Evolutionary conservation across 2,329 filamentous ascomycete species (phyloP).

Genomic region (Leptographium wingfieldii): DNA sequence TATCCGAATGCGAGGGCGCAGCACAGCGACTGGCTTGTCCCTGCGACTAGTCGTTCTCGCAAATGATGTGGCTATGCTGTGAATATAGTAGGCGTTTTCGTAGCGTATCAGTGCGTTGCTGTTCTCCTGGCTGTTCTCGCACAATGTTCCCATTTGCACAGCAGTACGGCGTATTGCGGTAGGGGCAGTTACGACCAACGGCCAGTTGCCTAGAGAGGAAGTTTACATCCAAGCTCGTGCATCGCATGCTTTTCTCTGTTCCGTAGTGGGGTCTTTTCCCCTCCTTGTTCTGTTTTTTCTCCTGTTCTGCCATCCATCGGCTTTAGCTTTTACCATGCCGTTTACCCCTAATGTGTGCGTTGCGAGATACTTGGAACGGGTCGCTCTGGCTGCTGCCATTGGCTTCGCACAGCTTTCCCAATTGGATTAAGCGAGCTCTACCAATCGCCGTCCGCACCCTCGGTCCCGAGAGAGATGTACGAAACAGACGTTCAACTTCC

Average conservation of each 20-base stretch:
- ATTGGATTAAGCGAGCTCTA: conserved; percentile 7
- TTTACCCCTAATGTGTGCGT: background rate
- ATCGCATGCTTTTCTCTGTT: background rate
- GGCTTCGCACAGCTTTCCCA: conserved; percentile 14
- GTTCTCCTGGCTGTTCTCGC: background rate
- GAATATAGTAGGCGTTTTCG: too few species aligned
- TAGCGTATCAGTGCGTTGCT: too few species aligned
- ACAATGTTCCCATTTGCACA: background rate
- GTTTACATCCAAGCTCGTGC: background rate
- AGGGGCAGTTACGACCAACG: background rate
- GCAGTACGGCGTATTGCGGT: background rate
- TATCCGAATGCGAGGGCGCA: background rate
- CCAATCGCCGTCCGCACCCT: conserved; percentile 5
- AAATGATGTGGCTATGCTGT: background rate
- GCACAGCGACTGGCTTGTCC: background rate
- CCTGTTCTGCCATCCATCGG: background rate
- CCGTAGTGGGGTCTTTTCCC: background rate
- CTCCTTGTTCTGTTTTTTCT: background rate
- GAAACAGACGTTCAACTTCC: background rate
- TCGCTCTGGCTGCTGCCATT: conserved; percentile 3
- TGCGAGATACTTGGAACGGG: background rate
- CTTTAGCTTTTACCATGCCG: background rate
- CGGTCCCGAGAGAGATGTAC: background rate
- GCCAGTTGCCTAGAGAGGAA: background rate
- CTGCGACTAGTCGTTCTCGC: background rate